A percentile compares a stretch with the other conserved stretches of the same genome.
Evolutionary conservation across 257 asterid species (phyloP).

Genomic region (Solanum virginianum): DNA sequence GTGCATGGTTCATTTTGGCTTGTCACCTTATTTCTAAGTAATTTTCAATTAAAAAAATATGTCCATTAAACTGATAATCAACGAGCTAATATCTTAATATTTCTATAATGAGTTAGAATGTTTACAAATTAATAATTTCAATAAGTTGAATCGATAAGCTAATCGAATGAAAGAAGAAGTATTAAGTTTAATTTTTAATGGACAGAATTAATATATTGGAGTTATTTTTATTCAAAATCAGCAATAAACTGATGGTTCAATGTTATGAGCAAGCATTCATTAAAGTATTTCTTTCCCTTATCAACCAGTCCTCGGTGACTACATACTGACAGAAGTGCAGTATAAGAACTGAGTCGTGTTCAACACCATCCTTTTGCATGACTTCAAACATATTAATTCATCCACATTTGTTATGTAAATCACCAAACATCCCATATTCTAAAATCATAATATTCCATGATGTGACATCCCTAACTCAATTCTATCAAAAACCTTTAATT

Average conservation of each 20-base stretch:
- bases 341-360: constrained; percentile 45
- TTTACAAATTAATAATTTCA: too few species aligned
- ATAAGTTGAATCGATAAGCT: too few species aligned
- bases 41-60: too few species aligned
- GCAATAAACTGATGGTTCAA: constrained; percentile 24
- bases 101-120: too few species aligned
- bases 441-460: constrained; percentile 73
- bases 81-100: too few species aligned
- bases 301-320: constrained; percentile 66
- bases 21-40: too few species aligned
- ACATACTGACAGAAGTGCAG: constrained; percentile 58
- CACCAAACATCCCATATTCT: constrained; percentile 63
- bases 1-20: too few species aligned
- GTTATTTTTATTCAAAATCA: too few species aligned
- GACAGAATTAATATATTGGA: too few species aligned
- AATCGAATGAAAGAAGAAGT: too few species aligned
- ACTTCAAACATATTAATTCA: constrained; percentile 43
- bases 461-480: constrained; percentile 40
- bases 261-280: constrained; percentile 35
- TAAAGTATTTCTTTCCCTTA: constrained; percentile 34
- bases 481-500: constrained; percentile 24
- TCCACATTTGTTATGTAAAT: constrained; percentile 10
- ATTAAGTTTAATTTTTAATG: too few species aligned
- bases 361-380: constrained; percentile 33
- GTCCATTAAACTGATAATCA: too few species aligned